Base-by-base conservation (phyloP, 1,139 yeast species). In the Lodderomyces theae region DNA sequence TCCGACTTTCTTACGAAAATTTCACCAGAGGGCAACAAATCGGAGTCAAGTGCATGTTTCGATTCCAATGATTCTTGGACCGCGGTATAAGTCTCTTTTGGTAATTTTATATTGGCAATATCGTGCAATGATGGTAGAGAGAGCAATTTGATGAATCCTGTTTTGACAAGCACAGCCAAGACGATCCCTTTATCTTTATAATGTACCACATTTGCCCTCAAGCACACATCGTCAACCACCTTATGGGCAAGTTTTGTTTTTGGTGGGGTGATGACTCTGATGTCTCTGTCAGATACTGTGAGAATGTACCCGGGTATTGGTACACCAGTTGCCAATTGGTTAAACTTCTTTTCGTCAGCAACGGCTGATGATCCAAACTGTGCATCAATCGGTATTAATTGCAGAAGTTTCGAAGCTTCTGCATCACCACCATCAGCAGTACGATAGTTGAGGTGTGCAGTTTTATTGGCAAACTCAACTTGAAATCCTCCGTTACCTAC, bases 1-100 rank as follows among this genome's bases (percentile, higher is more conserved):
- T 68, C 66, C 40, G 77, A 75, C 11, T 77, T 67, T 47, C 90
- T 74, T 3, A 86, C 55, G 40, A 84, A 69, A 4, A 88, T 63
- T 51, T 88, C 95, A 13, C 98, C 97, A 36, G 82, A 78, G 25
- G 77, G 71, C 33, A 86, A 63, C 1, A 90, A 52, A 17, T 56
- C 58, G 1, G 73, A 64, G 4, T 56, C 48, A 6, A 54, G 38
- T 0, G 66, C 60, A 3, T 47, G 44, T 3, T 56, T 62, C 1
- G 59, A 45, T 9, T 53, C 58, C 29, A 67, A 47, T 0, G 64
- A 52, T 6, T 39, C 41, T 37, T 56, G 53, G 15, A 67, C 49
- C 37, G 53, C 52, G 13, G 52, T 52, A 30, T 56, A 63, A 1
- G 62, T 46, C 3, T 67, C 73, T 40, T 63, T 64, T 1, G 72